Conservation (phyloP, 805 yeast species). For the Ogataea trehaloabstinens region DNA sequence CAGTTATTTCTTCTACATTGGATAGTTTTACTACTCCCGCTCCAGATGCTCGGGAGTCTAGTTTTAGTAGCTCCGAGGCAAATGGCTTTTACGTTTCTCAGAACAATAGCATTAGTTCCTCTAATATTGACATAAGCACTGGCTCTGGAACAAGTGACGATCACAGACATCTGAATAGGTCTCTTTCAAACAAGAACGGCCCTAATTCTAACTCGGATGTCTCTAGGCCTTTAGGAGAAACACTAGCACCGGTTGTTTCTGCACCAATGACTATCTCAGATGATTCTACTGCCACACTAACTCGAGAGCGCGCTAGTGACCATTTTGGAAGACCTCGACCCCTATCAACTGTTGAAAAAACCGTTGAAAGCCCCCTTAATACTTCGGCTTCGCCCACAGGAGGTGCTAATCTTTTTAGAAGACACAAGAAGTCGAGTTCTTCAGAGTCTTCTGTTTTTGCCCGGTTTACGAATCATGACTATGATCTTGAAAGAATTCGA, state of each 20-base stretch:
- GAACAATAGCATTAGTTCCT: background rate
- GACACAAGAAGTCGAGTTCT: slow-evolving; percentile 63
- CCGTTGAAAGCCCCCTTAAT: slow-evolving; percentile 21
- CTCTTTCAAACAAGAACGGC: background rate
- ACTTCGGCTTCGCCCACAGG: slow-evolving; percentile 35
- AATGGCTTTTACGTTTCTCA: background rate
- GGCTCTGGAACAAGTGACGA: slow-evolving; percentile 1
- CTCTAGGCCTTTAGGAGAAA: slow-evolving; percentile 18
- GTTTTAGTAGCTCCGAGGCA: slow-evolving; percentile 1
- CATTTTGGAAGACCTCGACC: slow-evolving; percentile 30
- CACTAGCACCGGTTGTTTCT: slow-evolving; percentile 35
- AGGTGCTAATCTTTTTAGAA: slow-evolving; percentile 50
- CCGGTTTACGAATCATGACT: slow-evolving; percentile 27
- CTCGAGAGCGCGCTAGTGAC: background rate
- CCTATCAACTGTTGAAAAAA: slow-evolving; percentile 36
- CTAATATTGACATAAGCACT: slow-evolving; percentile 2
- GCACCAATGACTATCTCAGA: slow-evolving; percentile 29
- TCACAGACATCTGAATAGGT: background rate
- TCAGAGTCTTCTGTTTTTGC: slow-evolving; percentile 50
- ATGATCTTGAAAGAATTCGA: slow-evolving; percentile 9
- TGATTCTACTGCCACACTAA: background rate
- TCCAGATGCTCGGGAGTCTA: slow-evolving; percentile 2
- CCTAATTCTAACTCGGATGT: background rate
- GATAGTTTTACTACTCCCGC: slow-evolving; percentile 18
- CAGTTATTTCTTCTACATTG: slow-evolving; percentile 19